Percentiles rank a stretch among this genome's conserved stretches.
Conservation (phyloP, 257 asterid species). For the Jacaranda mimosifolia region DNA sequence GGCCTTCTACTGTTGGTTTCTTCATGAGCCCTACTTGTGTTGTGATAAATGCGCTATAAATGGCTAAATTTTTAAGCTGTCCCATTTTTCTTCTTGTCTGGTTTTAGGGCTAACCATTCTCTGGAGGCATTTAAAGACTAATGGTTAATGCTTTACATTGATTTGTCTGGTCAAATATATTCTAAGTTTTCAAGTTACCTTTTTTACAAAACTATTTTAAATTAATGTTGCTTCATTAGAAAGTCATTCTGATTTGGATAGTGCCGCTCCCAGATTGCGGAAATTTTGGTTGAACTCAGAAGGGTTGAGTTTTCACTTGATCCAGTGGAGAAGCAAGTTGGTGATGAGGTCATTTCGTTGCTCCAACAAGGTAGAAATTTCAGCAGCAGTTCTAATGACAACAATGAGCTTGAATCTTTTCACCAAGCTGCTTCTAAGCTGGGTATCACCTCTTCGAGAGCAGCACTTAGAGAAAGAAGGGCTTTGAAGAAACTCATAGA, state of each 20-base stretch:
- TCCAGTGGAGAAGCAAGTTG: conserved; percentile 83
- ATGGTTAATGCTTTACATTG: background rate
- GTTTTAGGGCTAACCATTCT: background rate
- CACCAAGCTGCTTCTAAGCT: conserved; percentile 92
- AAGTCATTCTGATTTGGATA: conserved; percentile 38
- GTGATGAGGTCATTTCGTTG: conserved; percentile 84
- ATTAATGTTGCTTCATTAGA: conserved; percentile 4
- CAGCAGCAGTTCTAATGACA: conserved; percentile 64
- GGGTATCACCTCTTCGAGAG: conserved; percentile 93
- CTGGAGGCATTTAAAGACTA: background rate
- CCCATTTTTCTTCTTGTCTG: conserved; percentile 29
- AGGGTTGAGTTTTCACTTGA: conserved; percentile 82
- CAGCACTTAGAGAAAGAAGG: conserved; percentile 95
- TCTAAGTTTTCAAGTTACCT: conserved; percentile 4
- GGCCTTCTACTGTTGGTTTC: background rate
- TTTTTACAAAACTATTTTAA: background rate
- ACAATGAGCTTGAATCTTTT: conserved; percentile 86
- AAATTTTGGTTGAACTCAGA: conserved; percentile 68
- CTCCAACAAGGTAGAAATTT: conserved; percentile 96
- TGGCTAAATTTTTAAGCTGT: conserved; percentile 7
- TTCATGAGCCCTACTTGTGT: background rate
- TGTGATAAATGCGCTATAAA: conserved; percentile 1
- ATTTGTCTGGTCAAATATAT: background rate
- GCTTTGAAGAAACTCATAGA: conserved; percentile 91
- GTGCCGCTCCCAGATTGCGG: conserved; percentile 71